Base-by-base conservation (phyloP, 1,284 basidiomycete species). In the Cystobasidiaceae sp. region DNA sequence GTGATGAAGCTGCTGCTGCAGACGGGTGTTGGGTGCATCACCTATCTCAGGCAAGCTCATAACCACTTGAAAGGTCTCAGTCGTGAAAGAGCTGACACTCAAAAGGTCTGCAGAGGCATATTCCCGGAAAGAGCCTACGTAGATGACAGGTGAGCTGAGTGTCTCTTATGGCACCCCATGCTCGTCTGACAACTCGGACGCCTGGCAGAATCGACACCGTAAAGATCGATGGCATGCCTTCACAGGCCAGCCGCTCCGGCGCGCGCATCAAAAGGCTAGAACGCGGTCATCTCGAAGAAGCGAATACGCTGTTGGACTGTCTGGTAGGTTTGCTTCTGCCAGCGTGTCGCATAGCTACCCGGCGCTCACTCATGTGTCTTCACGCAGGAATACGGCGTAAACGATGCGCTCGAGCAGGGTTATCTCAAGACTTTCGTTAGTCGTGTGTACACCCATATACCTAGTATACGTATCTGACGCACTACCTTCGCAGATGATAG, bases 91-190 rank as follows among this genome's bases (percentile, higher is more conserved):
- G n/a, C n/a, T n/a, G n/a, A n/a, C n/a, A n/a, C n/a, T n/a, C n/a
- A n/a, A n/a, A n/a, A n/a, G n/a, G n/a, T n/a, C n/a, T n/a, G n/a
- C 71, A 87, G 86, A 67, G 85, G 86, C 69, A 76, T 90, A 3
- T 80, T 90, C 23, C 87, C 88, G 4, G 84, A 86, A 33, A 87
- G 89, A 52, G 89, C 89, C 70, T 90, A 90, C 72, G 81, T 81
- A n/a, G 83, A 86, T 75, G 85, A 87, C 86, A 68, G 68, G 79
- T 59, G 51, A 21, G 39, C 46, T 39, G 41, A 65, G 21, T 45
- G 52, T 48, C n/a, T 58, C 66, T 55, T 67, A 72, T 21, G 68
- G 28, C 68, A 37, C 58, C 23, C 34, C 67, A 50, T 62, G 34
- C 43, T 34, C 59, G 28, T 67, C 33, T 37, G 55, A n/a, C 54